phyloP scores from a whole-genome alignment of 73 alveolate species.

The Blepharisma japonicum region DNA sequence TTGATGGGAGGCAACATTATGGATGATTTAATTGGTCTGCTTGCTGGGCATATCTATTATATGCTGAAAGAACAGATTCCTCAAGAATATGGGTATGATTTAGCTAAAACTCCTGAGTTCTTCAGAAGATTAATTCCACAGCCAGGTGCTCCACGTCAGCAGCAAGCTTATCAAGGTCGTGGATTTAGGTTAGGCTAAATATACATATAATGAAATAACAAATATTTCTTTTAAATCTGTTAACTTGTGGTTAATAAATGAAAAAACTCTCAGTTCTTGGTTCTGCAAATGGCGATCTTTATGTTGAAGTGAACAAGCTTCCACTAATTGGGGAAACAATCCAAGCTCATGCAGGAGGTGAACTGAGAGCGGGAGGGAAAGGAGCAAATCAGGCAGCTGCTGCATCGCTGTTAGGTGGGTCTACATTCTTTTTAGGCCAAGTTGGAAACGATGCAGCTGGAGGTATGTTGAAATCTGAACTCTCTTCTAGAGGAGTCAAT shows the following conservation, averaged over 20 bases:
- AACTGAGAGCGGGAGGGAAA: constrained; percentile 52
- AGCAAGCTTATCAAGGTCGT: no score
- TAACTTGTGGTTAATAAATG: neutral
- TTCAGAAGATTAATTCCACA: neutral
- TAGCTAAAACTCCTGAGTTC: neutral
- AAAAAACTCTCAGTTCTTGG: constrained; percentile 41
- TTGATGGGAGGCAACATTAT: neutral
- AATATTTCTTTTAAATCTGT: neutral
- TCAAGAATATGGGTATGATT: constrained; percentile 10
- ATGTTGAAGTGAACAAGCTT: constrained; percentile 37
- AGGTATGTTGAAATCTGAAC: constrained; percentile 33
- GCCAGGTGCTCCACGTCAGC: no score
- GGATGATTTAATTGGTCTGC: constrained; percentile 18
- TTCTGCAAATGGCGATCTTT: constrained; percentile 52
- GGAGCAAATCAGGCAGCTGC: constrained; percentile 67
- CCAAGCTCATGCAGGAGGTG: constrained; percentile 31
- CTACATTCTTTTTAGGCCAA: constrained; percentile 38
- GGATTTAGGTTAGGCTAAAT: no score
- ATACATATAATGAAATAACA: no score
- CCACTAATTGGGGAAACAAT: constrained; percentile 59
- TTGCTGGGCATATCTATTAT: neutral
- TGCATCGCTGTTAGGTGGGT: constrained; percentile 40
- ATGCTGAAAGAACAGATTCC: constrained; percentile 6
- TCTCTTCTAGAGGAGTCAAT: constrained; percentile 35
- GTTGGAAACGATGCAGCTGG: constrained; percentile 55